These are phyloP conservation scores for Lachnellula hyalina DNA, from an alignment of 2,329 filamentous ascomycete species.

Conservation along the genomic window DNA sequence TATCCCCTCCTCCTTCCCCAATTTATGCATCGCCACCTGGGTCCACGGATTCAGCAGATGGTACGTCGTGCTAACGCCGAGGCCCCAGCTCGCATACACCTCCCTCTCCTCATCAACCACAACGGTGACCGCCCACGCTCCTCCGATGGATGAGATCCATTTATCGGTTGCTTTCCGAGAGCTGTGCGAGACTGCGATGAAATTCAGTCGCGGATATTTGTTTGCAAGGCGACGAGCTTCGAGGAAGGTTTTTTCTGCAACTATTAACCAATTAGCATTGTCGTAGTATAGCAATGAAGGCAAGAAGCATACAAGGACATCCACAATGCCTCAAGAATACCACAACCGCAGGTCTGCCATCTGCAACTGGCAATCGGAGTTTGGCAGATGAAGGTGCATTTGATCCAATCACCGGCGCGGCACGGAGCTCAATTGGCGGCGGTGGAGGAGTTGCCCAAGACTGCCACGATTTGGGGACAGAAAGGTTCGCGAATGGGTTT, in stretches of 20 bases:
- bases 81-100: conserved; percentile 61
- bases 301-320: conserved; percentile 58
- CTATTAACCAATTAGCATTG: conserved; percentile 33
- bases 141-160: conserved; percentile 27
- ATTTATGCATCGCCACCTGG: conserved; percentile 49
- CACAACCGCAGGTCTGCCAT: conserved; percentile 52
- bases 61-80: conserved; percentile 57
- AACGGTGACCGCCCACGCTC: conserved; percentile 45
- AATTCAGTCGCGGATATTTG: conserved; percentile 46
- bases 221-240: conserved; percentile 49
- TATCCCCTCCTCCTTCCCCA: conserved; percentile 59
- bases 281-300: neutral
- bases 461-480: conserved; percentile 25
- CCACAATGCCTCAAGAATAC: conserved; percentile 68
- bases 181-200: conserved; percentile 59
- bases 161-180: conserved; percentile 51
- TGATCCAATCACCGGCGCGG: conserved; percentile 20
- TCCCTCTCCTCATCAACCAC: conserved; percentile 57
- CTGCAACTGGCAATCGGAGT: conserved; percentile 39
- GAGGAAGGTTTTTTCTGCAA: conserved; percentile 64
- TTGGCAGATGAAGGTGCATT: conserved; percentile 21
- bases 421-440: conserved; percentile 23
- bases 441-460: conserved; percentile 27
- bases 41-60: conserved; percentile 57
- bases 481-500: conserved; percentile 27